These are phyloP conservation scores for Candida cerambycidarum DNA, from an alignment of 805 yeast species.

Conservation along the genomic window DNA sequence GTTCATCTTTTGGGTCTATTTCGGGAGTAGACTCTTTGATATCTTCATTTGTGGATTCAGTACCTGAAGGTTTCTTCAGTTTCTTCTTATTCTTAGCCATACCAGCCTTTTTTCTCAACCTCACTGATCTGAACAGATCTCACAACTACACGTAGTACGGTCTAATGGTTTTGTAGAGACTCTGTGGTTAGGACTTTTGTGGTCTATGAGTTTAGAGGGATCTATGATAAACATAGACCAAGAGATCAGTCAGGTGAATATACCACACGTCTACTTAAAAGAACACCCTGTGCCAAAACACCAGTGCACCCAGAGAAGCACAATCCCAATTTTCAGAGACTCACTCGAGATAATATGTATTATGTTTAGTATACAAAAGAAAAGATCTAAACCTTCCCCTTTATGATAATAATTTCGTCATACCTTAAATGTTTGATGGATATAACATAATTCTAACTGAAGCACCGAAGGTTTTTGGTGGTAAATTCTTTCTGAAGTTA, in stretches of 20 bases:
- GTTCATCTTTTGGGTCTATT: neutral
- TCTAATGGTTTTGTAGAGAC: too few species aligned
- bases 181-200: too few species aligned
- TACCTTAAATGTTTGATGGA: conserved; percentile 95
- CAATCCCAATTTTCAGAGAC: too few species aligned
- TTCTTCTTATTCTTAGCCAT: conserved; percentile 10
- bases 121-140: neutral
- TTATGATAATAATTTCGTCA: conserved; percentile 14
- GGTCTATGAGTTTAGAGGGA: too few species aligned
- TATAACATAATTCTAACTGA: conserved; percentile 99
- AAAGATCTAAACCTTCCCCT: conserved; percentile 8
- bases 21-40: neutral
- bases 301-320: too few species aligned
- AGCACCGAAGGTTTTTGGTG: conserved; percentile 99
- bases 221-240: too few species aligned
- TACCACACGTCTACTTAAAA: too few species aligned
- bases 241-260: too few species aligned
- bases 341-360: conserved; percentile 3
- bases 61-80: conserved; percentile 1
- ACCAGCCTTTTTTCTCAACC: neutral
- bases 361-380: conserved; percentile 12
- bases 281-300: too few species aligned
- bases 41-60: too few species aligned
- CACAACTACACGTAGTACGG: too few species aligned
- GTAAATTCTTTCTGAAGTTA: conserved; percentile 97